Evolutionary conservation across 73 alveolate genomes (phyloP), one percentile per base, ranked within the genome.

Genomic region (Breviolum minutum): DNA sequence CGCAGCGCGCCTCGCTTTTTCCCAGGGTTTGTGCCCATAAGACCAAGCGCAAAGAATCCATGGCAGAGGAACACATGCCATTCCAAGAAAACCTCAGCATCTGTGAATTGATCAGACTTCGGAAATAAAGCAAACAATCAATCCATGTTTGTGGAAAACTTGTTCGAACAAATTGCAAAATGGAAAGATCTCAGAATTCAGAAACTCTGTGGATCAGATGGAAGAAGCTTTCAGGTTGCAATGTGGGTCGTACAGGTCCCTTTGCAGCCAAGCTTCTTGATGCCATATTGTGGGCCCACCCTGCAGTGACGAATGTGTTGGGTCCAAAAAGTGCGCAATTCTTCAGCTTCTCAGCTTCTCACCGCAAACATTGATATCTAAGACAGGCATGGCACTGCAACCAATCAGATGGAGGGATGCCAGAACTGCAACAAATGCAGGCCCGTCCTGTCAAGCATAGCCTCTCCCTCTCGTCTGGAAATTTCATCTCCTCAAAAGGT

Each of bases 11-110:
- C 96, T 90, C 96, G 74, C 73, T 90, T 62, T 90, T 90, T 19
- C 96, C 96, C 87, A 69, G 19, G 87, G 76, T 90, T 26, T 90
- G 96, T 8, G 96, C 96, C 96, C 96, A 90, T 8, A 90, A 62
- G 20, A 90, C 76, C 74, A 90, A 63, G 29, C 96, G 96, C 66
- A 90, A 26, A 63, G 74, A 32, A 66, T 90, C 96, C 87, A 90
- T 69, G 63, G 96, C 96, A 17, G 96, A 90, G 17, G 96, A 90
- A 87, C 96, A 69, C 63, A 77, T 17, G 32, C 96, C 96, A 29
- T 90, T 70, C 96, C 96, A 90, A 19, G 96, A 90, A 24, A 70
- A 90, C 96, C 96, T 90, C 32, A n/a, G 40, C 17, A 40, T 2
- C 54, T 40, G 5, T 40, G 54, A 40, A 40, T 40, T 40, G 54